These are phyloP conservation scores for Calonectria honghensis DNA, from an alignment of 2,329 filamentous ascomycete genomes.

Conservation along the genomic window DNA sequence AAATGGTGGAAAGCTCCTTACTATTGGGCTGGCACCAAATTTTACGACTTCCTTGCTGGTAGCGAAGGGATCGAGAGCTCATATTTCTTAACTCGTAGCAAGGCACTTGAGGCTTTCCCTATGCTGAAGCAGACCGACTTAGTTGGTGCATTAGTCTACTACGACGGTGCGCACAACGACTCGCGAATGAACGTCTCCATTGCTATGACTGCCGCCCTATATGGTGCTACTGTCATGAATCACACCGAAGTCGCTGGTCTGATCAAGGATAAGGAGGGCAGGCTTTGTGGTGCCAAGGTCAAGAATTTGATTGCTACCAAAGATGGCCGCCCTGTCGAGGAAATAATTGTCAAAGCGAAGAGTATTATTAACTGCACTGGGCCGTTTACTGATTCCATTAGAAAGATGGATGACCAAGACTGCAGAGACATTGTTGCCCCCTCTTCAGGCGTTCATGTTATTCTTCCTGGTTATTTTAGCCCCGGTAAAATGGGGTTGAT, in stretches of 20 bases:
- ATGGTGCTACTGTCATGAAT: conserved; percentile 88
- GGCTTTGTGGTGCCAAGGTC: conserved; percentile 82
- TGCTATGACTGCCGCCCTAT: conserved; percentile 91
- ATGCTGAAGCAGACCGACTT: conserved; percentile 89
- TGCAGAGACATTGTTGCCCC: conserved; percentile 88
- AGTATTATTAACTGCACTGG: conserved; percentile 93
- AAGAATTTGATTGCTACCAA: conserved; percentile 81
- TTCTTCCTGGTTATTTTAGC: conserved; percentile 90
- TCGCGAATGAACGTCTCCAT: conserved; percentile 94
- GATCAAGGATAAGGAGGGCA: conserved; percentile 83
- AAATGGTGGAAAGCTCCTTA: conserved; percentile 87
- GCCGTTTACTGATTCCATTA: conserved; percentile 89
- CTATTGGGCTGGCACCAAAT: conserved; percentile 86
- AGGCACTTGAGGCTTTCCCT: conserved; percentile 90
- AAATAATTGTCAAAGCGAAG: conserved; percentile 84
- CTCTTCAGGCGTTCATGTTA: conserved; percentile 89
- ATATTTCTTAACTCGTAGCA: conserved; percentile 90
- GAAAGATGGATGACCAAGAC: conserved; percentile 86
- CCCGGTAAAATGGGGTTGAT: conserved; percentile 91
- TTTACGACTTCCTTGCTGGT: conserved; percentile 89
- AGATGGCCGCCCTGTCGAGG: conserved; percentile 74
- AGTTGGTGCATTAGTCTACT: conserved; percentile 90
- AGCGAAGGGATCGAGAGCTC: conserved; percentile 92
- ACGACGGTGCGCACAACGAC: conserved; percentile 94
- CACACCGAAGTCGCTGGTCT: conserved; percentile 87